Base-by-base conservation (phyloP, 2,329 filamentous ascomycete species). In the Xylaria sp. region DNA sequence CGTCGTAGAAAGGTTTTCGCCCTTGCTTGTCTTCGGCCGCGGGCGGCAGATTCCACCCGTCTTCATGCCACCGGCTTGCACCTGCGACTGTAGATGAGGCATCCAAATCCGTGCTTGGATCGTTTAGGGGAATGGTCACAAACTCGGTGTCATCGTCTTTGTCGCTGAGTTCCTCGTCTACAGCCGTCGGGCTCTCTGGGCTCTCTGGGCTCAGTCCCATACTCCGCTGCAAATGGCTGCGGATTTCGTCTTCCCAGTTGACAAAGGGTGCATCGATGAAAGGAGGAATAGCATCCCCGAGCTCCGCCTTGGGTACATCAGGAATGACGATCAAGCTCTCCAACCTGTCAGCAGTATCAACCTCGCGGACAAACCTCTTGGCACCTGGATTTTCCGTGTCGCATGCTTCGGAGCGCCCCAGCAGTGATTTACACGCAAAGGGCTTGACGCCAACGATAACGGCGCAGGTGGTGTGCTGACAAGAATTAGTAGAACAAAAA, bases 341-440 rank as follows among this genome's bases (percentile, higher is more conserved):
- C 1, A 59, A 40, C 19, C 21, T 44, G 11, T 52, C 41, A 0
- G 52, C 57, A 4, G 57, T 53, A 29, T 59, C 60, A 26, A 46
- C 40, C 38, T 62, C 57, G 18, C 57, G 45, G 11, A 59, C 49
- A 9, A 62, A 59, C 21, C 40, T 9, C 7, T 11, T 50, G 26
- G 21, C 39, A 2, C 54, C 54, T 9, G 18, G 48, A 24, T 62
- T 48, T n/a, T 48, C 44, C 1, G 41, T 8, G 17, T 29, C 5
- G 39, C 60, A 62, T 1, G 44, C 52, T 13, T 39, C 40, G 4
- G 52, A 51, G 3, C 38, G 52, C 4, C 37, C 41, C 9, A 39
- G 37, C 13, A 29, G 34, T 4, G 44, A 48, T 17, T 37, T 21
- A 20, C 60, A 62, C 1, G 60, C 52, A 19, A 54, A 62, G 16